Conservation (phyloP, 208 protist species). For the Vickermania ingenoplastis region DNA sequence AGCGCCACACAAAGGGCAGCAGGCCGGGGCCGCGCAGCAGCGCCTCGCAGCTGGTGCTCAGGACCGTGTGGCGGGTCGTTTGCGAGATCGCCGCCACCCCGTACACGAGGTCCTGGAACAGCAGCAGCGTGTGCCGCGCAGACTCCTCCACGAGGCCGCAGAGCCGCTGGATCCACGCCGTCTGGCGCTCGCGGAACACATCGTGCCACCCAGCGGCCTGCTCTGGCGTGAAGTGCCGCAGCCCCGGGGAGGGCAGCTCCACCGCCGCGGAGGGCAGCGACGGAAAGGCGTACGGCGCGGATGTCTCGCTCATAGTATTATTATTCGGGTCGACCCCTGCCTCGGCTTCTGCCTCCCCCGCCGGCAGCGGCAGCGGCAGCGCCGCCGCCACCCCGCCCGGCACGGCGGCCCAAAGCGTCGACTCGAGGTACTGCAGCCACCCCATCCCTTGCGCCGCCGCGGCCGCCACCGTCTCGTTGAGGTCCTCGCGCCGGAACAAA, state of each 20-base stretch:
- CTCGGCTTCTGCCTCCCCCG: background rate
- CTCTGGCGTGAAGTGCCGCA: constrained; percentile 22
- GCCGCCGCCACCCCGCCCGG: background rate
- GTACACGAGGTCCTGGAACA: constrained; percentile 49
- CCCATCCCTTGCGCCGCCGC: constrained; percentile 10
- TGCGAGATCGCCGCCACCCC: constrained; percentile 57
- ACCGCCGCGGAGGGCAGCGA: constrained; percentile 17
- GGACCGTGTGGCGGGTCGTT: constrained; percentile 28
- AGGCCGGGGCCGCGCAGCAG: constrained; percentile 25
- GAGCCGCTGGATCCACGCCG: constrained; percentile 33
- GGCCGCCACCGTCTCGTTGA: constrained; percentile 23
- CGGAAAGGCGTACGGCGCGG: background rate
- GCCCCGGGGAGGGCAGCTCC: constrained; percentile 19
- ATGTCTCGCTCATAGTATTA: background rate
- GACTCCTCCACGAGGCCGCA: constrained; percentile 27
- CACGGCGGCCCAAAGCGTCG: background rate
- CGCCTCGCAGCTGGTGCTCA: constrained; percentile 27
- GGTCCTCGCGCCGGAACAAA: constrained; percentile 49
- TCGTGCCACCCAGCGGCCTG: constrained; percentile 44
- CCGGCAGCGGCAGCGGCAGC: background rate
- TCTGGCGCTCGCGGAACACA: constrained; percentile 57
- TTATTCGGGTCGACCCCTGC: no score
- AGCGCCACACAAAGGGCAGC: constrained; percentile 54
- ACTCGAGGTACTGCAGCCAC: constrained; percentile 13
- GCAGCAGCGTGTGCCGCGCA: constrained; percentile 27